phyloP scores from a whole-genome alignment of 805 yeast species.

The Hermanozyma aechmeae region DNA sequence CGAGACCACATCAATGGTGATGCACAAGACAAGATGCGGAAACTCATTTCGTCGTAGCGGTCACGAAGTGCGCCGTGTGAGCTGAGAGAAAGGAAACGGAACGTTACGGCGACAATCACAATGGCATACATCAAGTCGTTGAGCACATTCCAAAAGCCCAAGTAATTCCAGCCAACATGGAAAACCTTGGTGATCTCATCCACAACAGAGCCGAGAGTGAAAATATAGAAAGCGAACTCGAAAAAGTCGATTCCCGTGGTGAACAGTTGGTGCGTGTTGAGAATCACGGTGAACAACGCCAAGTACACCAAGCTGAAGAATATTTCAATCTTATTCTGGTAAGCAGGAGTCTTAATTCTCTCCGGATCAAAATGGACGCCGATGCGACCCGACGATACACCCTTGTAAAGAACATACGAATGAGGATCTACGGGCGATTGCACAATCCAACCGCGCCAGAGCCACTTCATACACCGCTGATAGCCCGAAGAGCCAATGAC shows the following conservation, averaged over 20 bases:
- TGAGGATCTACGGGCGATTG: conserved; percentile 65
- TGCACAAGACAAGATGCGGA: conserved; percentile 64
- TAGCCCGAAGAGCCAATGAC: conserved; percentile 76
- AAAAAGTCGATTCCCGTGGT: conserved; percentile 24
- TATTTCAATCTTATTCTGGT: conserved; percentile 70
- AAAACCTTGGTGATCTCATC: conserved; percentile 68
- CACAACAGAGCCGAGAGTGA: conserved; percentile 55
- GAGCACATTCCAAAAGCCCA: conserved; percentile 73
- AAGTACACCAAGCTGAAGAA: conserved; percentile 56
- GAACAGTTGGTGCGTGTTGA: conserved; percentile 45
- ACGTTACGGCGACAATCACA: conserved; percentile 40
- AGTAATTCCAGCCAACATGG: conserved; percentile 63
- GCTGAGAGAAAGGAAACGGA: conserved; percentile 40
- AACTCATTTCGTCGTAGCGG: conserved; percentile 48
- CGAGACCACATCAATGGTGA: conserved; percentile 87
- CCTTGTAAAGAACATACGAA: conserved; percentile 56
- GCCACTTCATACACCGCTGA: conserved; percentile 80
- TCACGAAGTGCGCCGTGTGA: conserved; percentile 13
- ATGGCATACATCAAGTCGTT: conserved; percentile 61
- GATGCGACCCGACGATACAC: conserved; percentile 45
- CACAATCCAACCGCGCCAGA: conserved; percentile 90
- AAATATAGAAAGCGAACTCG: conserved; percentile 53
- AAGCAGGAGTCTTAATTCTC: conserved; percentile 74
- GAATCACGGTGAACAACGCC: conserved; percentile 49
- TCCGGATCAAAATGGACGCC: conserved; percentile 69